A percentile compares a stretch with the other conserved stretches of the same genome.
phyloP scores from a whole-genome alignment of 495 filamentous ascomycete genomes.

The Lentithecium fluviatile region DNA sequence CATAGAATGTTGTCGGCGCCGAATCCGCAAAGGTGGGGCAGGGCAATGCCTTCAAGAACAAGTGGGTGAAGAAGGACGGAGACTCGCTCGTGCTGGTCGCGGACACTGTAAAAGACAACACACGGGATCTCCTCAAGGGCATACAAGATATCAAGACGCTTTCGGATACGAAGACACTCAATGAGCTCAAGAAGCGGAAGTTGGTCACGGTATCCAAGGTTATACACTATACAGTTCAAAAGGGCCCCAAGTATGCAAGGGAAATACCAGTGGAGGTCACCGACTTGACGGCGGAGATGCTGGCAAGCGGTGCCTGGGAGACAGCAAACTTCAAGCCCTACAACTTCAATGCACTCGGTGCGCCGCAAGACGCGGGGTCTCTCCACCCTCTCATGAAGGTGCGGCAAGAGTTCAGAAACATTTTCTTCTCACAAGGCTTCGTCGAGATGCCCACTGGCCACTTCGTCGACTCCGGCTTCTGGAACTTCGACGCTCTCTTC shows the following conservation, averaged over 20 bases:
- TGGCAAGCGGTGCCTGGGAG: conserved; percentile 77
- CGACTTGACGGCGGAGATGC: conserved; percentile 91
- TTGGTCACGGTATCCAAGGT: conserved; percentile 77
- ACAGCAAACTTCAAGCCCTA: conserved; percentile 89
- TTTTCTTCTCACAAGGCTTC: conserved; percentile 95
- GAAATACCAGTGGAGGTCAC: conserved; percentile 92
- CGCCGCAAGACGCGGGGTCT: conserved; percentile 73
- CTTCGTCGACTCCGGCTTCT: conserved; percentile 95
- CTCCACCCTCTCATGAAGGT: conserved; percentile 95
- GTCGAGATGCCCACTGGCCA: conserved; percentile 78
- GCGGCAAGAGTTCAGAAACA: conserved; percentile 86
- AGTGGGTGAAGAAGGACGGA: conserved; percentile 86
- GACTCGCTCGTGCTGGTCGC: conserved; percentile 39
- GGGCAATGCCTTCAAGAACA: conserved; percentile 92
- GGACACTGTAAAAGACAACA: conserved; percentile 67
- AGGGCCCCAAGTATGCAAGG: conserved; percentile 80
- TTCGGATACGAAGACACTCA: conserved; percentile 66
- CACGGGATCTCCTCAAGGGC: conserved; percentile 66
- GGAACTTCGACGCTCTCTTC: conserved; percentile 97
- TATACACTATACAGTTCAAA: conserved; percentile 76
- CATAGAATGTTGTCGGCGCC: conserved; percentile 67
- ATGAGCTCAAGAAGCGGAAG: conserved; percentile 86
- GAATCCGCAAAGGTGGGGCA: conserved; percentile 87
- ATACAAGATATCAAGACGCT: conserved; percentile 68
- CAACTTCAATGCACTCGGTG: conserved; percentile 92